phyloP scores from a whole-genome alignment of 108 stramenopile species.

The Nitzschia palea region DNA sequence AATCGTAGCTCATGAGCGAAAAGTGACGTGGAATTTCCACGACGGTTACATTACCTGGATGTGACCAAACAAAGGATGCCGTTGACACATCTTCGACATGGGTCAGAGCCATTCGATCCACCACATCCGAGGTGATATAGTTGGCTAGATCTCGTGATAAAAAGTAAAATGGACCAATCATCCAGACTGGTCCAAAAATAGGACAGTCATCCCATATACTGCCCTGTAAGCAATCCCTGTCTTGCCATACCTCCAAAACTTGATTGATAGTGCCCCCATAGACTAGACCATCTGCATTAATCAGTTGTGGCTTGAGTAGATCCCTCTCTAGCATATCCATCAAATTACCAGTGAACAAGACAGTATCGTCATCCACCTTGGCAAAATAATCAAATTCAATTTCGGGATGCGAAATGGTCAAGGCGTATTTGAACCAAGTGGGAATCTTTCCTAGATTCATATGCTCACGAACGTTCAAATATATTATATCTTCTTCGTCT shows the following conservation, averaged over 20 bases:
- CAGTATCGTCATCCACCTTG: conserved; percentile 16
- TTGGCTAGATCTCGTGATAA: conserved; percentile 24
- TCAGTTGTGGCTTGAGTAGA: not conserved
- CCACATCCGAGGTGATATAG: conserved; percentile 4
- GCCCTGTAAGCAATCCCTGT: not conserved
- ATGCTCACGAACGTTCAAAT: conserved; percentile 23
- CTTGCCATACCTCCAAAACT: not conserved
- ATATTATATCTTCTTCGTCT: conserved; percentile 6
- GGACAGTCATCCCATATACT: conserved; percentile 2
- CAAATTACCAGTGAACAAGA: conserved; percentile 9
- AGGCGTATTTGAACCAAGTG: conserved; percentile 19
- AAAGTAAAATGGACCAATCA: conserved; percentile 20
- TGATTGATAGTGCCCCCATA: conserved; percentile 4
- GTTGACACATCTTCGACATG: not conserved
- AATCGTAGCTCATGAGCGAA: not conserved
- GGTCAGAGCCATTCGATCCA: not conserved
- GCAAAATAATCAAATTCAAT: conserved; percentile 15
- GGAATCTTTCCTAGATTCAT: conserved; percentile 21
- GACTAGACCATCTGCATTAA: not conserved
- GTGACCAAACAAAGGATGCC: not conserved
- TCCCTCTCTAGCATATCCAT: not conserved
- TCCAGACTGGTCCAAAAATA: conserved; percentile 10
- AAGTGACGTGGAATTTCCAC: not conserved
- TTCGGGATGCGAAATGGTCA: not conserved
- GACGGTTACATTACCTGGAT: not conserved